Evolutionary conservation across 1,284 basidiomycete species (phyloP), one percentile per base, ranked within the genome.

Genomic region (Cutaneotrichosporon cutaneum): DNA sequence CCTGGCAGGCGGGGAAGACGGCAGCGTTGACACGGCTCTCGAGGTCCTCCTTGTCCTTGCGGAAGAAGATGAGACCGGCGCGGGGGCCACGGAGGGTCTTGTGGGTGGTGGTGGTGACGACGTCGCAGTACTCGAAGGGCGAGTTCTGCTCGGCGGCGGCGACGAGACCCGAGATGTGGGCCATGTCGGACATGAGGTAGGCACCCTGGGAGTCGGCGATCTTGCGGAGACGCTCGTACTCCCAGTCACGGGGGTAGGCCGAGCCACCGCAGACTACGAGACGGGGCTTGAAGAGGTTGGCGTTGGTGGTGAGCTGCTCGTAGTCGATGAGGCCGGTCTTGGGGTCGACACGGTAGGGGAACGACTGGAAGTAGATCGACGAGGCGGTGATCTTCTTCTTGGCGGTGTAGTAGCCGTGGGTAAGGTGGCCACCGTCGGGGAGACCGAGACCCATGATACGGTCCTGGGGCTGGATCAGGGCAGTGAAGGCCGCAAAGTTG

Each of bases 321-420:
- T 98, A 98, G 84, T 99, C 94, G 73, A 99, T 89, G 72, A 95
- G 85, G 78, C 96, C 90, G 64, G 89, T 92, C 60, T 86, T 80
- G 56, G 89, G 88, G 75, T 88, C 86, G 70, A 99, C 90, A 64
- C 86, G 88, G 79, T 99, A 99, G 55, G 96, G 96, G 80, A 98
- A 86, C 52, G 95, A 97, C 81, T 99, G 94, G 90, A 99, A 99
- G 86, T 99, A 99, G 83, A 99, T 98, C 21, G 95, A 98, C 45
- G 95, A 99, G 27, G 96, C 94, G 58, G 95, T 97, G 87, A 99
- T 99, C 83, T 99, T 99, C 86, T 97, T 96, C 84, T 97, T 97
- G 67, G 94, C 94, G 67, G 94, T 98, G 82, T 97, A 98, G 85
- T 96, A 96, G 44, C 94, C 94, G 80, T 98, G 94, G 48, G 94